Percentiles rank a stretch among this genome's conserved stretches.
Evolutionary conservation across 768 basidiomycete genomes (phyloP).

Genomic region (Inosperma sp.): DNA sequence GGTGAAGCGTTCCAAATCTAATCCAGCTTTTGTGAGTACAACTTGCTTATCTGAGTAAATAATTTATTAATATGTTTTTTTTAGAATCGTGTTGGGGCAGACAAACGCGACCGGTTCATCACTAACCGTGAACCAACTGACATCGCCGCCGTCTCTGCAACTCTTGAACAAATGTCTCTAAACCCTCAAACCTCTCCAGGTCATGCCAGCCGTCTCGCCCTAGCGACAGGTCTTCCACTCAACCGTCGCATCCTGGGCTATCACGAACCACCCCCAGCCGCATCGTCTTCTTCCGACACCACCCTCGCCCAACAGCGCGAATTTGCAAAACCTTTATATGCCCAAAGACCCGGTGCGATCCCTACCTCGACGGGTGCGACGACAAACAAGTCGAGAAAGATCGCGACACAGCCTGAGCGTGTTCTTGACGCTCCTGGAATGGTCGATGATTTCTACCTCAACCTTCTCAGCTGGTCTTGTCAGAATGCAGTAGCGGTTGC

Average conservation of each 20-base stretch:
- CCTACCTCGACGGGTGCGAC: conserved; percentile 58
- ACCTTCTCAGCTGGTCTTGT: conserved; percentile 84
- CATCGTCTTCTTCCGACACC: conserved; percentile 67
- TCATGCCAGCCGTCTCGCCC: conserved; percentile 73
- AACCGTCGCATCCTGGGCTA: conserved; percentile 85
- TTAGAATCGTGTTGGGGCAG: conserved; percentile 43
- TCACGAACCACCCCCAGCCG: conserved; percentile 77
- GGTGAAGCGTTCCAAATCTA: conserved; percentile 69
- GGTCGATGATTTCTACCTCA: conserved; percentile 96
- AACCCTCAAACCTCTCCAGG: conserved; percentile 64
- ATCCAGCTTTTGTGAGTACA: conserved; percentile 51
- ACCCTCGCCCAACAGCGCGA: conserved; percentile 74
- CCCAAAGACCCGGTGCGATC: conserved; percentile 56
- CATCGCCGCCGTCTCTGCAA: conserved; percentile 47
- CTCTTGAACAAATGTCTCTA: conserved; percentile 59
- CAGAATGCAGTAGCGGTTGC: conserved; percentile 88
- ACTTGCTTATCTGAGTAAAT: conserved; percentile 10
- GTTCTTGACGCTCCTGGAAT: conserved; percentile 93
- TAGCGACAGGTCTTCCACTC: conserved; percentile 69
- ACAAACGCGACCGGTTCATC: conserved; percentile 67
- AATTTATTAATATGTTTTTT: conserved; percentile 3
- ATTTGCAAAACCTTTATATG: conserved; percentile 70
- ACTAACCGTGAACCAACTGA: conserved; percentile 48
- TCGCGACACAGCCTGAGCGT: conserved; percentile 84
- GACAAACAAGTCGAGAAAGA: conserved; percentile 72